Evolutionary conservation across 768 basidiomycete species (phyloP).

Genomic region (Tulasnella sp.): DNA sequence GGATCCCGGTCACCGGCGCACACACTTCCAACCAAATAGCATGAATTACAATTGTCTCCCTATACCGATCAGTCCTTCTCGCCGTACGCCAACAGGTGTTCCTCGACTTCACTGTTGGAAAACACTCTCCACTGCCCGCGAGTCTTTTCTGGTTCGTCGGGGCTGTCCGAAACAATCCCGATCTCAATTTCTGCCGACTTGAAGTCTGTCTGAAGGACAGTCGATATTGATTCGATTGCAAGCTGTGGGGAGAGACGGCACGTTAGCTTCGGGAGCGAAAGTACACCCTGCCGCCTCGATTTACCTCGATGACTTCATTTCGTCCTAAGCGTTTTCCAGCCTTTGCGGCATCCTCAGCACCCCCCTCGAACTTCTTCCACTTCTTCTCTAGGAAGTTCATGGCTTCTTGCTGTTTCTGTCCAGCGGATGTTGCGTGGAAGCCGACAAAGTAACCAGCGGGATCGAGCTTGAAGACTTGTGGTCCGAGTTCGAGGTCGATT

Average conservation of each 20-base stretch:
- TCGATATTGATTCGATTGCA: conserved; percentile 91
- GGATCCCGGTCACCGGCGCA: not conserved
- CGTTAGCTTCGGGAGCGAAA: not conserved
- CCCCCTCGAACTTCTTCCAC: conserved; percentile 89
- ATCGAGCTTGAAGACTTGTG: conserved; percentile 97
- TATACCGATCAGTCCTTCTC: conserved; percentile 62
- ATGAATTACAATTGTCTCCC: not conserved
- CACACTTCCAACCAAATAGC: not conserved
- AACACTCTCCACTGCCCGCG: conserved; percentile 74
- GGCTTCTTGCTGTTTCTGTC: conserved; percentile 96
- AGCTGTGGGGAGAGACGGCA: conserved; percentile 42
- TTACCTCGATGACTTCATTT: conserved; percentile 82
- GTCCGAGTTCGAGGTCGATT: conserved; percentile 79
- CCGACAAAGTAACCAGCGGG: conserved; percentile 98
- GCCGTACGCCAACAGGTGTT: conserved; percentile 74
- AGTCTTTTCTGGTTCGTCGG: conserved; percentile 60
- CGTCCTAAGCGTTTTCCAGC: conserved; percentile 68
- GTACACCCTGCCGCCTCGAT: conserved; percentile 25
- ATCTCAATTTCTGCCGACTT: conserved; percentile 95
- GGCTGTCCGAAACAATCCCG: conserved; percentile 73
- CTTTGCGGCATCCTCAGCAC: conserved; percentile 67
- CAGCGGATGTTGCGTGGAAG: conserved; percentile 93
- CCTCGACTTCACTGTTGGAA: conserved; percentile 67
- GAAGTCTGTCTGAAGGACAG: conserved; percentile 91
- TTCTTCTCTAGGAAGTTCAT: conserved; percentile 99